Conservation (phyloP, 164 flowering plant species). For the Vitis riparia region DNA sequence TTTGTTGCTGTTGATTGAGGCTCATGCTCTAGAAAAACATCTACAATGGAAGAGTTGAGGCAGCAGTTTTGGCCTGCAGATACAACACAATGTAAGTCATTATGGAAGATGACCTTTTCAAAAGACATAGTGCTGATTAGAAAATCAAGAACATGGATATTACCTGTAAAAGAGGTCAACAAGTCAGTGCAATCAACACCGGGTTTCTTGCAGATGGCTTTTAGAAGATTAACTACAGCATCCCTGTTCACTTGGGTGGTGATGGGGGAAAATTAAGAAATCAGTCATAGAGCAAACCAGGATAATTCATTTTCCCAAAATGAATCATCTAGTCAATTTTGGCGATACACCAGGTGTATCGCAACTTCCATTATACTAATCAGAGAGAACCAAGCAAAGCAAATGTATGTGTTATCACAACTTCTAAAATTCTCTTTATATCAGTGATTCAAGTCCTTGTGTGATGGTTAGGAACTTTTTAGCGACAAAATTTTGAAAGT, state of each 20-base stretch:
- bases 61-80: constrained; percentile 75
- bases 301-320: no score
- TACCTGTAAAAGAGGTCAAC: constrained; percentile 64
- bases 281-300: no score
- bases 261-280: no score
- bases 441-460: no score
- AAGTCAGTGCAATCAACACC: constrained; percentile 52
- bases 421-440: no score
- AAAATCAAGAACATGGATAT: background rate
- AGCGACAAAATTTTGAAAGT: no score
- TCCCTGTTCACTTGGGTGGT: constrained; percentile 33
- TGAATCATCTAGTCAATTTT: no score
- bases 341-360: no score
- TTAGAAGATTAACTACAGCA: constrained; percentile 36
- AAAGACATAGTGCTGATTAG: background rate
- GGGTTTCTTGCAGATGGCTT: constrained; percentile 44
- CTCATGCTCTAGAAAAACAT: constrained; percentile 49
- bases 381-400: no score
- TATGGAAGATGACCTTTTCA: background rate
- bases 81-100: background rate
- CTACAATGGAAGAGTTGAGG: constrained; percentile 50
- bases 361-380: no score
- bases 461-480: no score
- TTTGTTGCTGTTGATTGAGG: constrained; percentile 76
- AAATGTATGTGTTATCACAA: no score